Evolutionary conservation across 257 asterid genomes (phyloP).

Genomic region (Asclepias syriaca): DNA sequence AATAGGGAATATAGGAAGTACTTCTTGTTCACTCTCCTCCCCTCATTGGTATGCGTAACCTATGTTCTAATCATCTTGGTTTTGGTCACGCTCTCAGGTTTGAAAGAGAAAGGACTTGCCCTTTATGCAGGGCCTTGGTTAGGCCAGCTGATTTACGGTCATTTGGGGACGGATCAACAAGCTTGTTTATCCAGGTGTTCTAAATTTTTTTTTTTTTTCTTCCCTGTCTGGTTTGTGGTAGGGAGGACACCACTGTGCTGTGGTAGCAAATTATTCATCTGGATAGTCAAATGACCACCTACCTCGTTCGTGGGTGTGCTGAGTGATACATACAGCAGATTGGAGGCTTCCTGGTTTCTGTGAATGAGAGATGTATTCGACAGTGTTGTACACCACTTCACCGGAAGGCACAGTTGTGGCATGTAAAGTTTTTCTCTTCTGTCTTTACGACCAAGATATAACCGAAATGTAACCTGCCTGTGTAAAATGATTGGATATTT

Average conservation of each 20-base stretch:
- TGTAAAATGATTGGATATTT: too few species aligned
- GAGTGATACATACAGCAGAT: neutral
- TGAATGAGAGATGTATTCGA: neutral
- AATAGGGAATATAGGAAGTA: neutral
- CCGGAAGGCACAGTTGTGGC: neutral
- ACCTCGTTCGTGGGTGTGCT: neutral
- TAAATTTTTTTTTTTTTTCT: slow-evolving; percentile 7
- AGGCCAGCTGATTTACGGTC: slow-evolving; percentile 76
- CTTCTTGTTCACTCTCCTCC: neutral
- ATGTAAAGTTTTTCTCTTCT: slow-evolving; percentile 11
- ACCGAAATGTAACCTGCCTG: too few species aligned
- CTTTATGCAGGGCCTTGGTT: slow-evolving; percentile 79
- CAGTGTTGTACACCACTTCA: slow-evolving; percentile 3
- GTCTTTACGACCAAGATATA: neutral
- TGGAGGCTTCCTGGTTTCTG: neutral
- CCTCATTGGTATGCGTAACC: neutral
- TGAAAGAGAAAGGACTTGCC: slow-evolving; percentile 85
- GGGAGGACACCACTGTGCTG: neutral
- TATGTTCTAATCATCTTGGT: neutral
- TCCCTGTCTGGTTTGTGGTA: neutral
- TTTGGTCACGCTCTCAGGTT: slow-evolving; percentile 41
- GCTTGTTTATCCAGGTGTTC: slow-evolving; percentile 60
- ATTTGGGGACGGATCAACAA: slow-evolving; percentile 82
- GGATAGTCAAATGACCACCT: neutral
- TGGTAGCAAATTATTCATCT: neutral